Percentiles rank a stretch among this genome's conserved stretches.
phyloP scores from a whole-genome alignment of 2,329 filamentous ascomycete species.

The Harringtonia lauricola region DNA sequence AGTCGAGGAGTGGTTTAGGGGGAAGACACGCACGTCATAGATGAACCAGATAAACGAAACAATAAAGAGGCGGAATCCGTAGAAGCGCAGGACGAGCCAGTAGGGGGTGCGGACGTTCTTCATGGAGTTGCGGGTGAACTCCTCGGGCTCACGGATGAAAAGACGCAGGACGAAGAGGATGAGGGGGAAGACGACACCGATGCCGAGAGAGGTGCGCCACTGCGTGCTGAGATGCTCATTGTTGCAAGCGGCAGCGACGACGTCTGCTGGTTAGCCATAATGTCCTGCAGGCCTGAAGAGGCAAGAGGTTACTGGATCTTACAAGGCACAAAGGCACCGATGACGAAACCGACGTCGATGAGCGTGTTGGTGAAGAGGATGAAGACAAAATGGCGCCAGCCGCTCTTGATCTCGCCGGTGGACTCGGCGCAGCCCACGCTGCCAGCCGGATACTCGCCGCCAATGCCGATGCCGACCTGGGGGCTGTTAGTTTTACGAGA shows the following conservation, averaged over 20 bases:
- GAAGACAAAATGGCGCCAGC: slow-evolving; percentile 83
- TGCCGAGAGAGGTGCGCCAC: slow-evolving; percentile 72
- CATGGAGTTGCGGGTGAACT: slow-evolving; percentile 64
- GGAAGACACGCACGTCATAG: slow-evolving; percentile 40
- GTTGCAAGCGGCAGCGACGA: slow-evolving; percentile 44
- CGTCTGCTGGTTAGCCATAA: slow-evolving; percentile 16
- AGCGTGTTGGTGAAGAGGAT: slow-evolving; percentile 41
- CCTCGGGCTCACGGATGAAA: slow-evolving; percentile 67
- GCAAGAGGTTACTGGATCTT: neutral
- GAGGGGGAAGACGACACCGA: slow-evolving; percentile 69
- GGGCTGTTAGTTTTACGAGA: neutral
- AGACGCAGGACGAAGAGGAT: slow-evolving; percentile 60
- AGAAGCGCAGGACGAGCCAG: slow-evolving; percentile 47
- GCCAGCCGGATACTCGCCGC: slow-evolving; percentile 71
- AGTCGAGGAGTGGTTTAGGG: neutral
- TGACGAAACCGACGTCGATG: slow-evolving; percentile 56
- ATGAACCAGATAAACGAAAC: slow-evolving; percentile 77
- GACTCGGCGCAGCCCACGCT: slow-evolving; percentile 77
- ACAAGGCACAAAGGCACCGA: slow-evolving; percentile 64
- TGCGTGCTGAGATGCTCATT: slow-evolving; percentile 58
- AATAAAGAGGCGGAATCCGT: slow-evolving; percentile 59
- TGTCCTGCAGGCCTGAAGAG: slow-evolving; percentile 8
- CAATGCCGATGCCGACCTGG: slow-evolving; percentile 62
- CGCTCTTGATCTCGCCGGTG: slow-evolving; percentile 68
- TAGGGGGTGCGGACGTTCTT: slow-evolving; percentile 46